phyloP scores from a whole-genome alignment of 2,329 filamentous ascomycete species.

The Lecanicillium sp. region DNA sequence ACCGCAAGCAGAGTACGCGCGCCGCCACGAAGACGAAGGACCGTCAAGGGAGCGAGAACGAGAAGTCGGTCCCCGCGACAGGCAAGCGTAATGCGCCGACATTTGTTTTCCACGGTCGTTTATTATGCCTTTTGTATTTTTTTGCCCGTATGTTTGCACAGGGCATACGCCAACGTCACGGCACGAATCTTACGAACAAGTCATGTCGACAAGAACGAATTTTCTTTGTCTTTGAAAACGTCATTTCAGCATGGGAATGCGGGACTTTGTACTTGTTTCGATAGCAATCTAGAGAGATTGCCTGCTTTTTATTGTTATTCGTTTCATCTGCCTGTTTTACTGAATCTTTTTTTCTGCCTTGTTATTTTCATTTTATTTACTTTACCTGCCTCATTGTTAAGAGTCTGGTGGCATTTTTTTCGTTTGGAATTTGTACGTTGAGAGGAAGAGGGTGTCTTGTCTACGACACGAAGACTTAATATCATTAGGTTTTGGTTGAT shows the following conservation, averaged over 20 bases:
- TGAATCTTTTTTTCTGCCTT: neutral
- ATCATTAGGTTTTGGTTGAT: neutral
- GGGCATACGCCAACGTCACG: neutral
- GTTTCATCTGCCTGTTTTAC: slow-evolving; percentile 1
- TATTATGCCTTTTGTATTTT: neutral
- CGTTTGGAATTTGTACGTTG: neutral
- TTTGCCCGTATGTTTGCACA: neutral
- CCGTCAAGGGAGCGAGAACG: neutral
- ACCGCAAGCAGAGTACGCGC: slow-evolving; percentile 4
- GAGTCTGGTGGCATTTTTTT: neutral
- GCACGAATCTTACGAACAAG: slow-evolving; percentile 13
- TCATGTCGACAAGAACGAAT: slow-evolving; percentile 11
- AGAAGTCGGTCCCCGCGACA: neutral
- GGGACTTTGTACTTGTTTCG: neutral
- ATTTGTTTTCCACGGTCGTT: neutral
- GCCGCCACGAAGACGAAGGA: neutral
- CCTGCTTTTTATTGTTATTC: neutral
- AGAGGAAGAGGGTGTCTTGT: neutral
- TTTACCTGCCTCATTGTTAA: no score
- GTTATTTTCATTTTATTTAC: no score
- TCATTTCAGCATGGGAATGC: slow-evolving; percentile 11
- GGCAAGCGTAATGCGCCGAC: neutral
- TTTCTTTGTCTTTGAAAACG: slow-evolving; percentile 10
- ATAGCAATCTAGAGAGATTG: neutral
- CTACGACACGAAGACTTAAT: neutral